Evolutionary conservation across 2,329 filamentous ascomycete species (phyloP).

Genomic region (Blastomyces parvus): DNA sequence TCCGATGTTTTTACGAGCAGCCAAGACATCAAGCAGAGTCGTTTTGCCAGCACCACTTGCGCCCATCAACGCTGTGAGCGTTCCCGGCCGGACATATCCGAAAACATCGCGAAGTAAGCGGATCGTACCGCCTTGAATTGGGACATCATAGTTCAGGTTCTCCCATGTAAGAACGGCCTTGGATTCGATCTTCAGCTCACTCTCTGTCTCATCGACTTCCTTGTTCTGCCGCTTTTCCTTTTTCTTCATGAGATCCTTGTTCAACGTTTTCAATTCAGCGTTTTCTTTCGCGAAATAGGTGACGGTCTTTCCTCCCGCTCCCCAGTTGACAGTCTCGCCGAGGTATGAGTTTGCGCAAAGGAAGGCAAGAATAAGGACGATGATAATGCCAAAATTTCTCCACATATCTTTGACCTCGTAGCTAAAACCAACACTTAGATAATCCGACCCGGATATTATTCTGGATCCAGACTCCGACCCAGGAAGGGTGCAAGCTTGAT

Average conservation of each 20-base stretch:
- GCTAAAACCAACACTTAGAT: slow-evolving; percentile 45
- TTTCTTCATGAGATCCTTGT: slow-evolving; percentile 32
- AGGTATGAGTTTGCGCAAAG: slow-evolving; percentile 30
- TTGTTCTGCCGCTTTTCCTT: slow-evolving; percentile 30
- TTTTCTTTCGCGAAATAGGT: slow-evolving; percentile 33
- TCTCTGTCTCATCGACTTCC: slow-evolving; percentile 28
- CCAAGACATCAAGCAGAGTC: slow-evolving; percentile 75
- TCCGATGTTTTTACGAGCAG: slow-evolving; percentile 78
- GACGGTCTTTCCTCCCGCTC: slow-evolving; percentile 34
- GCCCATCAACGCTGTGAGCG: slow-evolving; percentile 82
- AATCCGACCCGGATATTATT: slow-evolving; percentile 50
- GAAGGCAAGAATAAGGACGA: slow-evolving; percentile 58
- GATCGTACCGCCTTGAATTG: slow-evolving; percentile 67
- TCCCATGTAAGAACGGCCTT: slow-evolving; percentile 73
- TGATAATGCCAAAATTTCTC: slow-evolving; percentile 61
- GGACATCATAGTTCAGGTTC: slow-evolving; percentile 71
- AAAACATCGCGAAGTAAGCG: slow-evolving; percentile 77
- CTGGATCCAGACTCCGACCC: slow-evolving; percentile 48
- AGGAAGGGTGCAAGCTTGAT: slow-evolving; percentile 55
- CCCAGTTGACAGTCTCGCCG: slow-evolving; percentile 32
- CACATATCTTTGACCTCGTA: slow-evolving; percentile 55
- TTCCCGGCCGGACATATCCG: slow-evolving; percentile 90
- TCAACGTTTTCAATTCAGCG: slow-evolving; percentile 29
- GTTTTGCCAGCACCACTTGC: slow-evolving; percentile 89
- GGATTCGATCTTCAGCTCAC: slow-evolving; percentile 25